Evolutionary conservation across 257 asterid genomes (phyloP).

Genomic region (Ajuga chamaepitys): DNA sequence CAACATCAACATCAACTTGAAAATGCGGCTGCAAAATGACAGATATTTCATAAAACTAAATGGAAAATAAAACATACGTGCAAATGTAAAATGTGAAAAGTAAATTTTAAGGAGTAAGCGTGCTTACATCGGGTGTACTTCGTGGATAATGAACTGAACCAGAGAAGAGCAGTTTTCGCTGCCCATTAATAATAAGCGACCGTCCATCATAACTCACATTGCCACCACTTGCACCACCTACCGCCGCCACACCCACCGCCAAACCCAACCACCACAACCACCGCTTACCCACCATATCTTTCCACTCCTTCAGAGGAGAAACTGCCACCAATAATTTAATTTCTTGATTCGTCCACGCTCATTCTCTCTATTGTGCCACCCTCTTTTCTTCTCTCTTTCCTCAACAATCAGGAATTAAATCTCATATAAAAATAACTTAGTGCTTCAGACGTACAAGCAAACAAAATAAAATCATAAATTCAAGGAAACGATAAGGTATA

Average conservation of each 20-base stretch:
- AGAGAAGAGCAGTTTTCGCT: slow-evolving; percentile 62
- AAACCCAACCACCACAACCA: slow-evolving; percentile 16
- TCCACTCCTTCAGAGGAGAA: too few relatives aligned
- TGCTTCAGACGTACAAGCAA: slow-evolving; percentile 25
- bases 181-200: slow-evolving; percentile 60
- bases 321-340: too few relatives aligned
- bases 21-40: too few relatives aligned
- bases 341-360: background rate
- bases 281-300: slow-evolving; percentile 7
- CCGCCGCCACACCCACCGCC: slow-evolving; percentile 16
- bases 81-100: background rate
- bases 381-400: background rate
- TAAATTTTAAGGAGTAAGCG: slow-evolving; percentile 5
- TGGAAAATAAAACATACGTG: too few relatives aligned
- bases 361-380: background rate
- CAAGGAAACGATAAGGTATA: slow-evolving; percentile 15
- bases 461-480: slow-evolving; percentile 12
- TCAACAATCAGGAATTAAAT: background rate
- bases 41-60: too few relatives aligned
- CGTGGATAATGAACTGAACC: slow-evolving; percentile 91
- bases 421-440: background rate
- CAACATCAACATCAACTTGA: too few relatives aligned
- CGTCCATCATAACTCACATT: slow-evolving; percentile 60
- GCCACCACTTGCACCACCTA: slow-evolving; percentile 25
- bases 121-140: slow-evolving; percentile 73